Percentiles rank a stretch among this genome's conserved stretches.
Conservation (phyloP, 2,329 filamentous ascomycete genomes). For the Beauveria brongniartii region DNA sequence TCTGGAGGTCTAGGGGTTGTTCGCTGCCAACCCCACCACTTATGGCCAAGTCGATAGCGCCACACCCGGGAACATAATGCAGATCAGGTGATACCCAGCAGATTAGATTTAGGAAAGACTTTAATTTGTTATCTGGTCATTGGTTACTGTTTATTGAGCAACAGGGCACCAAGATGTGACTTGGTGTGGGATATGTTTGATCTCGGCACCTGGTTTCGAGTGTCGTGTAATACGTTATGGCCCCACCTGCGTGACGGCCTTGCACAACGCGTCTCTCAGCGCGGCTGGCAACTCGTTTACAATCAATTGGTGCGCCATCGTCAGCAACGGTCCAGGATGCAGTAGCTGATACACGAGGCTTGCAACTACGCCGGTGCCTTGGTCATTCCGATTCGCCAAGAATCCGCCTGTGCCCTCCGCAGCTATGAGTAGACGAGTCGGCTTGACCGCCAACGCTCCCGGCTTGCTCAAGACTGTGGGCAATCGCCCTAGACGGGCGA, state of each 20-base stretch:
- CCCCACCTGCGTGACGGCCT: not conserved
- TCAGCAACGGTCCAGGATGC: not conserved
- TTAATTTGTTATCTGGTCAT: too few relatives aligned
- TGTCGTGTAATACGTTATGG: not conserved
- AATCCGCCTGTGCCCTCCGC: too few relatives aligned
- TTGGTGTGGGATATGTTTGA: too few relatives aligned
- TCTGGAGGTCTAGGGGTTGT: conserved; percentile 2
- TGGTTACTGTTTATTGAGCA: too few relatives aligned
- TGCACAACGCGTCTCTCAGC: not conserved
- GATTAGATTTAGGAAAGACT: too few relatives aligned
- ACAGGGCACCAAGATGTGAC: too few relatives aligned
- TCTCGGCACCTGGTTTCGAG: not conserved
- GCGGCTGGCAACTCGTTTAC: not conserved
- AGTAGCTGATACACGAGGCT: not conserved
- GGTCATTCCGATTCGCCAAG: not conserved
- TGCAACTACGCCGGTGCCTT: not conserved
- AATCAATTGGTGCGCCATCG: not conserved
- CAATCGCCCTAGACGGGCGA: conserved; percentile 15
- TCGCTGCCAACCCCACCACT: conserved; percentile 3
- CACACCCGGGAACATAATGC: too few relatives aligned
- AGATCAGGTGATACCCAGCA: not conserved
- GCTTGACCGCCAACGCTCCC: conserved; percentile 16
- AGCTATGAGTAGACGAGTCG: conserved; percentile 12
- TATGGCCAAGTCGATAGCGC: not conserved
- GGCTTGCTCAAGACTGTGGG: conserved; percentile 15